These are phyloP conservation scores for Auriscalpium microsporum DNA, from an alignment of 768 basidiomycete genomes.

Conservation along the genomic window DNA sequence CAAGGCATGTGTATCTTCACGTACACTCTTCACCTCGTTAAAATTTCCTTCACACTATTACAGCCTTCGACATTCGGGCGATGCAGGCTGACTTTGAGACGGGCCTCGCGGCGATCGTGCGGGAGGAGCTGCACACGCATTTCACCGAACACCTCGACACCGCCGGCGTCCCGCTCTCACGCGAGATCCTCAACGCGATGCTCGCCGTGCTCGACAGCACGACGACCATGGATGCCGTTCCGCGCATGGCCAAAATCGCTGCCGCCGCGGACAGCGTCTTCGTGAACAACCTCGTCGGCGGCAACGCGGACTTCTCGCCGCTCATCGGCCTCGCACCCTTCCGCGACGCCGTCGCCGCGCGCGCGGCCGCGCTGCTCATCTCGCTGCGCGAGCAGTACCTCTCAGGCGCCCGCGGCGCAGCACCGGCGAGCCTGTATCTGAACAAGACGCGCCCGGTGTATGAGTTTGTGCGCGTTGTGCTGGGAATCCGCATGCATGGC, in stretches of 20 bases:
- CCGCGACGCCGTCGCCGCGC: slow-evolving; percentile 43
- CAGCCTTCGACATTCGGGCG: slow-evolving; percentile 74
- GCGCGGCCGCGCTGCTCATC: slow-evolving; percentile 38
- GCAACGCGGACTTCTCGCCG: slow-evolving; percentile 12
- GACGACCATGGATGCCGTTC: slow-evolving; percentile 60
- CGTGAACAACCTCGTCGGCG: slow-evolving; percentile 45
- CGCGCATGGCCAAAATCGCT: slow-evolving; percentile 67
- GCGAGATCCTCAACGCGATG: slow-evolving; percentile 36
- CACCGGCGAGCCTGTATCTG: slow-evolving; percentile 62
- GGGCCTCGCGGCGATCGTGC: slow-evolving; percentile 38
- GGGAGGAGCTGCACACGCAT: slow-evolving; percentile 38
- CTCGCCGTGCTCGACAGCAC: slow-evolving; percentile 51
- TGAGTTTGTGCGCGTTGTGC: slow-evolving; percentile 60
- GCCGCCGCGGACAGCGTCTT: slow-evolving; percentile 51
- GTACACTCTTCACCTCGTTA: neutral
- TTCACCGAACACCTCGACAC: slow-evolving; percentile 36
- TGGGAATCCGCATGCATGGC: slow-evolving; percentile 79
- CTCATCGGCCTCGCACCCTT: slow-evolving; percentile 38
- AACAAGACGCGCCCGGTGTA: slow-evolving; percentile 66
- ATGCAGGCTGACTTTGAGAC: slow-evolving; percentile 57
- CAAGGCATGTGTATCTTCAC: slow-evolving; percentile 31
- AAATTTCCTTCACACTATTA: neutral
- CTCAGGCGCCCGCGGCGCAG: slow-evolving; percentile 45
- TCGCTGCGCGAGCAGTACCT: slow-evolving; percentile 48
- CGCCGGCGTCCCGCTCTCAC: slow-evolving; percentile 26